Percentiles rank a stretch among this genome's conserved stretches.
phyloP scores from a whole-genome alignment of 2,329 filamentous ascomycete species.

The Alternaria sp. region DNA sequence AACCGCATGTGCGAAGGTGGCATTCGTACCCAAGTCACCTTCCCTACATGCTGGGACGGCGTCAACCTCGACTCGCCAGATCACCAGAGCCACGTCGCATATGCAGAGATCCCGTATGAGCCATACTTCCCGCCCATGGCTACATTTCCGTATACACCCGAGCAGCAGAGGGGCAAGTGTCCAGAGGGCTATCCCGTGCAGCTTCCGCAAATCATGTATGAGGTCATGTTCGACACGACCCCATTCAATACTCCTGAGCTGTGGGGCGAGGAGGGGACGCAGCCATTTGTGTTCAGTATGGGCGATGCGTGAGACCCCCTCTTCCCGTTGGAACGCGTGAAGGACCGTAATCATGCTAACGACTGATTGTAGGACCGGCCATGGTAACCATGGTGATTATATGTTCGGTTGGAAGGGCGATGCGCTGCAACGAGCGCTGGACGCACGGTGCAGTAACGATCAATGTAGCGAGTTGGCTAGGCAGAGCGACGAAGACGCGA shows the following conservation, averaged over 20 bases:
- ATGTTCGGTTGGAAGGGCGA: constrained; percentile 41
- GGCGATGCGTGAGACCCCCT: constrained; percentile 34
- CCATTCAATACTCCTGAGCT: constrained; percentile 33
- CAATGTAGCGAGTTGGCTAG: constrained; percentile 32
- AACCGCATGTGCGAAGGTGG: constrained; percentile 51
- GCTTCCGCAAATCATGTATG: constrained; percentile 56
- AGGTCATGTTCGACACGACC: constrained; percentile 55
- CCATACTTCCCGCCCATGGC: constrained; percentile 29
- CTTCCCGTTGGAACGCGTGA: neutral
- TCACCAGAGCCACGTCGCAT: constrained; percentile 61
- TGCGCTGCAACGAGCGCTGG: constrained; percentile 33
- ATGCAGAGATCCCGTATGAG: constrained; percentile 42
- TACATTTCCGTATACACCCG: constrained; percentile 26
- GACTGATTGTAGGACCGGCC: constrained; percentile 28
- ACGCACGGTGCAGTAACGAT: constrained; percentile 37
- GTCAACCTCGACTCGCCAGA: constrained; percentile 59
- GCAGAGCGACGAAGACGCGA: constrained; percentile 38
- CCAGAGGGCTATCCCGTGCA: constrained; percentile 52
- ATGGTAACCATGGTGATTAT: constrained; percentile 35
- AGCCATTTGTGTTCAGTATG: constrained; percentile 41
- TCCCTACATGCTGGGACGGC: constrained; percentile 60
- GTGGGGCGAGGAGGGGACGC: constrained; percentile 35
- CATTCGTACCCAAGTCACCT: constrained; percentile 53
- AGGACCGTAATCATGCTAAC: neutral
- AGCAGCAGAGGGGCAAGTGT: constrained; percentile 45